Conservation (phyloP, 148 eudicot species). For the Vaccinium myrtillus region DNA sequence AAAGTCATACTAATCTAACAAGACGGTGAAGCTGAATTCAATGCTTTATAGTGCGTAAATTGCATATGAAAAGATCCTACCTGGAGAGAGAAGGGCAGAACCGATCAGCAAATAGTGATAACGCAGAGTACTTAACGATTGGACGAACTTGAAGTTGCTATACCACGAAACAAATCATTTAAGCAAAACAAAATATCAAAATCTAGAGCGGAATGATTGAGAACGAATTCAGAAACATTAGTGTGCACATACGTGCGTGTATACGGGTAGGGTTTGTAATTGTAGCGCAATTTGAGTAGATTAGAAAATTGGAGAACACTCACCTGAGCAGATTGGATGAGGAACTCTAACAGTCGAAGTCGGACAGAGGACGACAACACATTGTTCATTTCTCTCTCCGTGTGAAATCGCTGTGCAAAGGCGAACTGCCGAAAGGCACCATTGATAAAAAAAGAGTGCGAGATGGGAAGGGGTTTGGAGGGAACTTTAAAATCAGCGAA, state of each 20-base stretch:
- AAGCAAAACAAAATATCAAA: not conserved
- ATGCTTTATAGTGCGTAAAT: not conserved
- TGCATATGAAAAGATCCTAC: not conserved
- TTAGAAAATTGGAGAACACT: not conserved
- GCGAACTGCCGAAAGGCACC: not conserved
- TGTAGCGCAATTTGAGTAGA: not conserved
- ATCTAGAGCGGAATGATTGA: not conserved
- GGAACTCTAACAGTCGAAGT: constrained; percentile 42
- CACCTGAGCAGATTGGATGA: constrained; percentile 48
- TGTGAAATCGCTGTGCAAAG: not conserved
- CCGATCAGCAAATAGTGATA: constrained; percentile 68
- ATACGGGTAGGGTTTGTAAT: not conserved
- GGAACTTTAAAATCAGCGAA: not conserved
- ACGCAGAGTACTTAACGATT: constrained; percentile 70
- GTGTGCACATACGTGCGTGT: too few species aligned
- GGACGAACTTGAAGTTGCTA: constrained; percentile 50
- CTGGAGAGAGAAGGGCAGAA: constrained; percentile 56
- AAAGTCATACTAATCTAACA: not conserved
- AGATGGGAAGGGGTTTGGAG: not conserved
- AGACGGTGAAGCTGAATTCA: not conserved
- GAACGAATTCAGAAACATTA: not conserved
- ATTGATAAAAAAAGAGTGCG: too few species aligned
- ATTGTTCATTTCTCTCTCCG: constrained; percentile 8
- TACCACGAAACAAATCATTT: not conserved
- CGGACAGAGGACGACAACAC: constrained; percentile 27